Base-by-base conservation (phyloP, 352 stramenopile genomes). In the Phytophthora melonis region DNA sequence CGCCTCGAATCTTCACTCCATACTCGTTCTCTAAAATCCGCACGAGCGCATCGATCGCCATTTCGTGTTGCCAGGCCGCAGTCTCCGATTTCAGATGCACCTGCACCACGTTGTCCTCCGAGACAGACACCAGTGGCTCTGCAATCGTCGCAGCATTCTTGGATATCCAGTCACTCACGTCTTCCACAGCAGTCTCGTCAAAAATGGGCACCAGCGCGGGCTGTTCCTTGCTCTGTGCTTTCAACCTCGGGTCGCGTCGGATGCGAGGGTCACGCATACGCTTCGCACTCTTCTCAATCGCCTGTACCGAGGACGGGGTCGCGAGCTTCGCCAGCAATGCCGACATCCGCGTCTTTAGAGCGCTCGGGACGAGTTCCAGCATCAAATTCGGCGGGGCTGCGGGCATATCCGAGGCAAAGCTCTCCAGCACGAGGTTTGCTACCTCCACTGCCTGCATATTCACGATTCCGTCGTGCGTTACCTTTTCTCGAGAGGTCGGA, bases 1-100 rank as follows among this genome's bases (percentile, higher is more conserved):
- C 80, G 5, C 87, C 87, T 62, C 84, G 81, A 68, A 92, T 88
- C 19, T 83, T 82, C 10, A 86, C 83, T 49, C 88, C 88, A 36
- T 92, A 91, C 49, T 94, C 86, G 63, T 92, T 93, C 66, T 88
- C 81, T 25, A 95, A 80, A 43, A 95, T 93, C 21, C 88, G 87
- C 58, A 77, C 60, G 18, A 95, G 74, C 6, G 86, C 86, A 43
- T 86, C 81, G 9, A 86, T 70, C 18, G 88, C 86, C 87, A 95
- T 93, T 74, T 94, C 87, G 19, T 85, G 84, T 59, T 82, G 91
- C 88, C 88, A 95, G 0, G 72, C 75, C 3, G 67, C 25, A 18
- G 75, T 82, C 47, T 90, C 84, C 16, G 82, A 76, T 66, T 93
- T 93, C 8, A 94, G 72, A 67, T 90, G 90, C 49, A 95, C 87